phyloP scores from a whole-genome alignment of 805 yeast genomes.

The Pichia cabralensis region DNA sequence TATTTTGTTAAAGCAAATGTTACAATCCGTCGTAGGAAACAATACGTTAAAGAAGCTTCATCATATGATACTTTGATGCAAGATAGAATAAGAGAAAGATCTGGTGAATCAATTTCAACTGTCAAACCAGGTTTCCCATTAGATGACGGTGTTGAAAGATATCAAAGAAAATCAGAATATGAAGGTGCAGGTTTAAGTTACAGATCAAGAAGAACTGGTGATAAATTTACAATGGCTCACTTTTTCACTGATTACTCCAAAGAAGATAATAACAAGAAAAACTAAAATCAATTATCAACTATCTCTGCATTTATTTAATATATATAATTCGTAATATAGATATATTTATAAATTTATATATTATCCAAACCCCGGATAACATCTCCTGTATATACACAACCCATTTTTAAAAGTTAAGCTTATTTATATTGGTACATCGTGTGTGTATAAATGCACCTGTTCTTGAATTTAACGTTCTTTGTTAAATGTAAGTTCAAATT shows the following conservation, averaged over 20 bases:
- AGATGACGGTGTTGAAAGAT: constrained; percentile 28
- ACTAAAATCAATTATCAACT: background rate
- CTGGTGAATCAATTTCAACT: constrained; percentile 18
- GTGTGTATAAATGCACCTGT: no score
- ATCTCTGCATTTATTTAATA: background rate
- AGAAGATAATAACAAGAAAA: constrained; percentile 3
- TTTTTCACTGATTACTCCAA: constrained; percentile 11
- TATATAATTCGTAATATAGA: no score
- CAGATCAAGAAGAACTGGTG: constrained; percentile 32
- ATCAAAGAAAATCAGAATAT: constrained; percentile 47
- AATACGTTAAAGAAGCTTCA: constrained; percentile 27
- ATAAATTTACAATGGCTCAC: constrained; percentile 20
- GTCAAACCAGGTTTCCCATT: constrained; percentile 27
- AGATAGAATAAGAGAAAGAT: constrained; percentile 13
- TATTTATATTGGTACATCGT: no score
- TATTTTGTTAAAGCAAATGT: constrained; percentile 27
- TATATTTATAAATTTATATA: no score
- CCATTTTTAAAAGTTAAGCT: no score
- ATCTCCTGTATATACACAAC: background rate
- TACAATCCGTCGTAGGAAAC: constrained; percentile 25
- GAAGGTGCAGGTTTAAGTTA: constrained; percentile 63
- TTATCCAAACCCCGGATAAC: background rate
- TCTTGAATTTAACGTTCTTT: no score
- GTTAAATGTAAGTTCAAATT: no score
- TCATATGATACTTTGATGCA: constrained; percentile 23